A percentile compares a stretch with the other conserved stretches of the same genome.
Conservation (phyloP, 805 yeast genomes). For the Lipomyces kockii region DNA sequence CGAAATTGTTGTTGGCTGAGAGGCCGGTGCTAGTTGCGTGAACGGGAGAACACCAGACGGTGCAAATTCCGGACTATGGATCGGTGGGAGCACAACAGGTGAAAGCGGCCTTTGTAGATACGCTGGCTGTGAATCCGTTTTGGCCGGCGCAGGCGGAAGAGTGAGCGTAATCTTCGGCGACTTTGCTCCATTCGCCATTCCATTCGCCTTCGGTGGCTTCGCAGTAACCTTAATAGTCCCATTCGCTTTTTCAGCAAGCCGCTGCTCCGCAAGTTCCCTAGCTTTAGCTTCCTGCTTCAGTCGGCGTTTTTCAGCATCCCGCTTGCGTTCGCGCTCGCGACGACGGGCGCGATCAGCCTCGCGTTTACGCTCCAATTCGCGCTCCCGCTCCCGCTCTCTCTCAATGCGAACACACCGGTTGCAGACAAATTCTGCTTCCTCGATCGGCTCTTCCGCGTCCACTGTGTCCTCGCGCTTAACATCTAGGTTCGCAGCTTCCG, state of each 20-base stretch:
- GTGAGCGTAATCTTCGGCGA: background rate
- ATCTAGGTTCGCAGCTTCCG: constrained; percentile 1
- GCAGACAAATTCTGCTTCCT: constrained; percentile 29
- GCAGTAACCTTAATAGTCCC: background rate
- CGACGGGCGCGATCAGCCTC: constrained; percentile 28
- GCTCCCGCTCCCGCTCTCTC: constrained; percentile 21
- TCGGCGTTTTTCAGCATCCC: constrained; percentile 25
- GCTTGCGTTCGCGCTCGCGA: constrained; percentile 33
- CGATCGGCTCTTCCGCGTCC: constrained; percentile 19
- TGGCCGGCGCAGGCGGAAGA: background rate
- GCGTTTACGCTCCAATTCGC: constrained; percentile 26
- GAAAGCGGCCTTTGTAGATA: background rate
- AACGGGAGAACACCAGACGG: background rate
- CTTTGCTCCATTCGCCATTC: background rate
- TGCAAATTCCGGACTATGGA: background rate
- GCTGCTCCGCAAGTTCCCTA: constrained; percentile 1
- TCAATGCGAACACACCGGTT: constrained; percentile 29
- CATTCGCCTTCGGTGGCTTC: background rate
- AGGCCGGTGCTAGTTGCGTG: background rate
- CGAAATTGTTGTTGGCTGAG: background rate
- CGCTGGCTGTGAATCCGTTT: background rate
- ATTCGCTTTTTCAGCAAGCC: background rate
- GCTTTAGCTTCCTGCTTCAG: constrained; percentile 14
- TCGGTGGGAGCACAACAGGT: background rate
- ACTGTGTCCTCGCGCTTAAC: constrained; percentile 9